phyloP scores from a whole-genome alignment of 768 basidiomycete species.

The Russula dissimulans region DNA sequence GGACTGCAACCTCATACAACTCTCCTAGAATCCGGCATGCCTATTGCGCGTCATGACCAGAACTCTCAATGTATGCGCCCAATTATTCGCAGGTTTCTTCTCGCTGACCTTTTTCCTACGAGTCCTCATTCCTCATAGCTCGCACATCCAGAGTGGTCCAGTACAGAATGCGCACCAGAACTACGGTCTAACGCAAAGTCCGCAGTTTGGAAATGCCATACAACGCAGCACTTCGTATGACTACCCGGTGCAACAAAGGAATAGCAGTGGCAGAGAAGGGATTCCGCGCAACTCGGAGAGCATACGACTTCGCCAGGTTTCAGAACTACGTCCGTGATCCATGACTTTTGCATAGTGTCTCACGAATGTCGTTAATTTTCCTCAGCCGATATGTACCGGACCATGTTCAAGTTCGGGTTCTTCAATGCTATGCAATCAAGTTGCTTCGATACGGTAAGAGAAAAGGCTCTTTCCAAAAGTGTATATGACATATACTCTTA shows the following conservation, averaged over 20 bases:
- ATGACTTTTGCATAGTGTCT: not conserved
- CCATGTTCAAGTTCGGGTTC: conserved; percentile 77
- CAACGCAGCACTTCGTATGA: not conserved
- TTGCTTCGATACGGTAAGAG: conserved; percentile 65
- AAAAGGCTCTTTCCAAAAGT: not conserved
- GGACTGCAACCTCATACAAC: not conserved
- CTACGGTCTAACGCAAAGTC: not conserved
- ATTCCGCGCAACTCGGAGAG: conserved; percentile 28
- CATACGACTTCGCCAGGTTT: conserved; percentile 56
- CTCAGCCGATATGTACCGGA: conserved; percentile 71
- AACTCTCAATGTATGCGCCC: not conserved
- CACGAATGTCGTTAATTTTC: not conserved
- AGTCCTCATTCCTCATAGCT: not conserved
- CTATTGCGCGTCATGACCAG: not conserved
- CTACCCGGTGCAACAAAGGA: not conserved
- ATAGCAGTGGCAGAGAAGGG: not conserved
- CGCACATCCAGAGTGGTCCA: not conserved
- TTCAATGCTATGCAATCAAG: conserved; percentile 90
- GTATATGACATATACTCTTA: not conserved
- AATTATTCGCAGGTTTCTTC: not conserved
- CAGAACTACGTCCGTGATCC: conserved; percentile 52
- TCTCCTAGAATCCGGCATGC: not conserved
- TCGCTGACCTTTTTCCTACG: not conserved
- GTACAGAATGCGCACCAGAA: not conserved
- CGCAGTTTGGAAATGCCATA: not conserved